Evolutionary conservation across 2,329 filamentous ascomycete genomes (phyloP).

Genomic region (Amauroascus niger): DNA sequence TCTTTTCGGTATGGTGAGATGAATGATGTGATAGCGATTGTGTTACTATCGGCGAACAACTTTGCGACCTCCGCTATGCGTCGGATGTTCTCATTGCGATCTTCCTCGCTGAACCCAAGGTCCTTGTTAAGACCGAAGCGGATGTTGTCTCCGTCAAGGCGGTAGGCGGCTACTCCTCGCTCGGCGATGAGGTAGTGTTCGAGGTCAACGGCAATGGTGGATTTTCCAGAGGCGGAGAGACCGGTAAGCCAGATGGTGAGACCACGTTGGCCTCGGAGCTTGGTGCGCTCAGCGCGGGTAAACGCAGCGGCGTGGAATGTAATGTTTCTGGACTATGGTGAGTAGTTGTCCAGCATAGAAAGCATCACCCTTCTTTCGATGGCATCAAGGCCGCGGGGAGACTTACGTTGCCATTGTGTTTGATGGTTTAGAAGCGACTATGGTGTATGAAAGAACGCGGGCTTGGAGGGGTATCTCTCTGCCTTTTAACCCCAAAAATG

Average conservation of each 20-base stretch:
- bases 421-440: background rate
- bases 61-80: constrained; percentile 95
- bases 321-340: constrained; percentile 33
- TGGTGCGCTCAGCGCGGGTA: constrained; percentile 34
- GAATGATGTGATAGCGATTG: constrained; percentile 86
- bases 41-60: constrained; percentile 83
- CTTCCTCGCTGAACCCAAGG: constrained; percentile 83
- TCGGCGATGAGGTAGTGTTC: constrained; percentile 77
- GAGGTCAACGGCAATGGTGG: constrained; percentile 88
- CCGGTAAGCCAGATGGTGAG: constrained; percentile 98
- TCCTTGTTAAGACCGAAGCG: constrained; percentile 98
- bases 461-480: background rate
- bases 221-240: constrained; percentile 92
- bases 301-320: constrained; percentile 39
- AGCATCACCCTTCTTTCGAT: too few species aligned
- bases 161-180: constrained; percentile 75
- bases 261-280: constrained; percentile 66
- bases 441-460: constrained; percentile 3
- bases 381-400: background rate
- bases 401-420: constrained; percentile 15
- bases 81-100: constrained; percentile 96
- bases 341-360: background rate
- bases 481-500: background rate
- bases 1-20: constrained; percentile 92
- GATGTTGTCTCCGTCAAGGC: constrained; percentile 95